Percentiles rank a stretch among this genome's conserved stretches.
Conservation (phyloP, 2,329 filamentous ascomycete species). For the Cercospora sp. region DNA sequence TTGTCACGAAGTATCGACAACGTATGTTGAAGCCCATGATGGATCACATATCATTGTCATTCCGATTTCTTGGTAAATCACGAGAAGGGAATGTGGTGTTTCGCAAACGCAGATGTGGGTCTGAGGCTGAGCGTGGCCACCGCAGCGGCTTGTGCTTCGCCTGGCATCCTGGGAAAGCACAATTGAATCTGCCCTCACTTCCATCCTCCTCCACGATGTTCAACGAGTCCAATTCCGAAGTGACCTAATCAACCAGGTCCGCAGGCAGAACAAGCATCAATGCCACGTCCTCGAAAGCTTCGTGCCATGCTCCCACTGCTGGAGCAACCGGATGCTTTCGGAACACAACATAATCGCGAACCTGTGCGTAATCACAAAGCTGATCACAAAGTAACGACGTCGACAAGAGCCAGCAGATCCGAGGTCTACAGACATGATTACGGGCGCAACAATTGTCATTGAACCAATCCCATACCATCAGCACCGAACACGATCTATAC, state of each 20-base stretch:
- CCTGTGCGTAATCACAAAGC: too few relatives aligned
- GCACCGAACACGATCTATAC: background rate
- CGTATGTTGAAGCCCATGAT: background rate
- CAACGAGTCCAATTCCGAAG: background rate
- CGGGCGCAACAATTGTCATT: background rate
- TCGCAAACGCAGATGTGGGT: background rate
- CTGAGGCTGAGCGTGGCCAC: background rate
- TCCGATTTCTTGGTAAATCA: background rate
- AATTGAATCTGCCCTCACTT: background rate
- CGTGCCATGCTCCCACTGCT: background rate
- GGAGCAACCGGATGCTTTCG: too few relatives aligned
- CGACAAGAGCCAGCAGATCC: background rate
- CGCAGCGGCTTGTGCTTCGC: background rate
- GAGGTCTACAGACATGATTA: background rate
- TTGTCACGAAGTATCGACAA: background rate
- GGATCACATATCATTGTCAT: background rate
- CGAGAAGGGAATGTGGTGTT: background rate
- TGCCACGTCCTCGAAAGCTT: background rate
- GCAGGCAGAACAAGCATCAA: background rate
- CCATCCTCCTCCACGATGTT: background rate
- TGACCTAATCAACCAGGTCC: background rate
- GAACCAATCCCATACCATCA: background rate
- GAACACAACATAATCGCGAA: too few relatives aligned
- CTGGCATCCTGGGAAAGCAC: too few relatives aligned
- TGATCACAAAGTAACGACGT: background rate